Base-by-base conservation (phyloP, 257 asterid genomes). In the Solanum boliviense region DNA sequence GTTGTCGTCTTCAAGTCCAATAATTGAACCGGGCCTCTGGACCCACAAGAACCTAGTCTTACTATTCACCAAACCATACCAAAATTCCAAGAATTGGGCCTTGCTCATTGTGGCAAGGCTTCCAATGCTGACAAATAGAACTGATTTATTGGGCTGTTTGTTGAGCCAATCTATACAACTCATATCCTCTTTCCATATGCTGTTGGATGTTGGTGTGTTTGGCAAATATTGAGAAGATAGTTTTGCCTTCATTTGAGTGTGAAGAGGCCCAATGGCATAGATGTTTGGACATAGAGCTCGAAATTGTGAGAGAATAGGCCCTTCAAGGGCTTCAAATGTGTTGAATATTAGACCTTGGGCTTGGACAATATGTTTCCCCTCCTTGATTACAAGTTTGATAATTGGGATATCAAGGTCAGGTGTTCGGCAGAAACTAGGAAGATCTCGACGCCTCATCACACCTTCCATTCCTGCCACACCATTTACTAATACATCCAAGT, bases 81-180 rank as follows among this genome's bases (percentile, higher is more conserved):
- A 67, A 68, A 90, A 86, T 68, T 90, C 91, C 52, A 88, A 13
- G 20, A 88, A 32, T 27, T 75, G 86, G 3, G 82, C 83, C 67
- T 74, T 78, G 8, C 83, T 58, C 62, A 90, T 58, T 5, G 60
- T 46, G 9, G 91, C 88, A 18, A 88, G 39, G 74, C 92, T 90
- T 35, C 91, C 92, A 46, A 90, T 88, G 82, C 92, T 90, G 4
- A 88, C 89, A 41, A 86, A 90, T 39, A 90, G 32, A 6, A 90
- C 92, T 3, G 92, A 90, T 29, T 76, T 84, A 3, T 27, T 16
- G 2, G 87, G 31, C 21, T 90, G 92, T 27, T 35, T 23, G 20
- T 87, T 85, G 2, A 90, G 89, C 92, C 91, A 90, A 32, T 60
- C 41, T 75, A 90, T 38, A 25, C 89, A 88, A 20, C 70, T 82